Conservation (phyloP, 2,329 filamentous ascomycete species). For the Colletotrichum horii region DNA sequence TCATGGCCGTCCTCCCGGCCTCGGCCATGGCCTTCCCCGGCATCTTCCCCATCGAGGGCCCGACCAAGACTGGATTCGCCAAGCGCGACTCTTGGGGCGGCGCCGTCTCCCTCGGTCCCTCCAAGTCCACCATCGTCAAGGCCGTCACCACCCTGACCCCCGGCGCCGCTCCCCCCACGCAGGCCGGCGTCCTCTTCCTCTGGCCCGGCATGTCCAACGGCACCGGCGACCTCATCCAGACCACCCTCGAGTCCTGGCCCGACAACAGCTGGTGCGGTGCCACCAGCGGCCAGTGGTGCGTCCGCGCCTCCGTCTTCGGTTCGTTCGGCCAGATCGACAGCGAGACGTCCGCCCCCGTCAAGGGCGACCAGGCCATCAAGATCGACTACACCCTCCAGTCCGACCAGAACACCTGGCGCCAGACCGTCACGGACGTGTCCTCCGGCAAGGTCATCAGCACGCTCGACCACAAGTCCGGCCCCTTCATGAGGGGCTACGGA, state of each 20-base stretch:
- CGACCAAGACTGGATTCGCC: neutral
- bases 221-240: constrained; percentile 46
- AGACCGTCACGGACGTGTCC: constrained; percentile 37
- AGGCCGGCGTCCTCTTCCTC: constrained; percentile 43
- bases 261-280: constrained; percentile 47
- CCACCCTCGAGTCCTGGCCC: constrained; percentile 45
- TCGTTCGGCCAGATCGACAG: constrained; percentile 40
- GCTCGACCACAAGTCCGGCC: constrained; percentile 37
- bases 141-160: constrained; percentile 45
- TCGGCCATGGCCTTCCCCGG: constrained; percentile 5
- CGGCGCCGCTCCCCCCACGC: constrained; percentile 38
- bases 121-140: constrained; percentile 35
- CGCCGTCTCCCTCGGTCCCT: constrained; percentile 10
- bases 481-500: constrained; percentile 40
- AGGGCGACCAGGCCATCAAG: neutral
- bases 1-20: neutral
- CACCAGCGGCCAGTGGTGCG: constrained; percentile 39
- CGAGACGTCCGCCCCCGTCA: constrained; percentile 1
- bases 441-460: constrained; percentile 37
- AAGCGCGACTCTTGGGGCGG: constrained; percentile 6
- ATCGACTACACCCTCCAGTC: constrained; percentile 28
- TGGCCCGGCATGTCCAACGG: constrained; percentile 52
- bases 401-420: constrained; percentile 26
- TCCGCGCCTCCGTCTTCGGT: constrained; percentile 36
- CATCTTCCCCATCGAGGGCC: constrained; percentile 1